Conservation (phyloP, 2,329 filamentous ascomycete species). For the Westerdykella ornata region DNA sequence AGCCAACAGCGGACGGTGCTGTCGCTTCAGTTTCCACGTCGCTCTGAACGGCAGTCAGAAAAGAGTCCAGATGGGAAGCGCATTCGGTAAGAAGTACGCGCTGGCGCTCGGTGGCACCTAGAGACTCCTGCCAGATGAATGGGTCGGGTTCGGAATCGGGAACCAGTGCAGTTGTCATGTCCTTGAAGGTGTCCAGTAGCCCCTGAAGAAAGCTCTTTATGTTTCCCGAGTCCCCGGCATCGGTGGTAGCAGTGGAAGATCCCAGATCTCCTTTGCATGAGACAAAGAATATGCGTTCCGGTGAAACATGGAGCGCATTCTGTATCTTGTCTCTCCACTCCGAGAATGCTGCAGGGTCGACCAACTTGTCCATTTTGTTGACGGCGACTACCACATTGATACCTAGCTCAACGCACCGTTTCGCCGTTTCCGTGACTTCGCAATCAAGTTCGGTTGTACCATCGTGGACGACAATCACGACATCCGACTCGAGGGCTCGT, state of each 20-base stretch:
- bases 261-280: conserved; percentile 58
- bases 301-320: conserved; percentile 15
- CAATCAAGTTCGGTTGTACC: conserved; percentile 65
- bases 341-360: conserved; percentile 22
- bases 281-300: conserved; percentile 53
- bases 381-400: conserved; percentile 53
- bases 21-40: neutral
- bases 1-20: neutral
- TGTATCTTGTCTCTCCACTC: conserved; percentile 20
- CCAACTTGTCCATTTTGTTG: conserved; percentile 54
- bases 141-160: conserved; percentile 48
- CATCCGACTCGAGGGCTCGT: conserved; percentile 74
- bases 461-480: conserved; percentile 64
- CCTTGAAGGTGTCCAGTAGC: conserved; percentile 61
- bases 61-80: conserved; percentile 63
- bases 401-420: conserved; percentile 44
- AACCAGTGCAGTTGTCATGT: conserved; percentile 56
- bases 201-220: conserved; percentile 62
- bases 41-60: conserved; percentile 54
- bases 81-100: conserved; percentile 72
- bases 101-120: conserved; percentile 88
- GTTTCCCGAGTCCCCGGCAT: conserved; percentile 50
- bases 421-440: conserved; percentile 51
- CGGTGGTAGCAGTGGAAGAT: conserved; percentile 25
- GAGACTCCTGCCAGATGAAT: conserved; percentile 69